Evolutionary conservation across 176 grass and related monocot species (phyloP), one percentile per base, ranked within the genome.

Genomic region (Poa annua): DNA sequence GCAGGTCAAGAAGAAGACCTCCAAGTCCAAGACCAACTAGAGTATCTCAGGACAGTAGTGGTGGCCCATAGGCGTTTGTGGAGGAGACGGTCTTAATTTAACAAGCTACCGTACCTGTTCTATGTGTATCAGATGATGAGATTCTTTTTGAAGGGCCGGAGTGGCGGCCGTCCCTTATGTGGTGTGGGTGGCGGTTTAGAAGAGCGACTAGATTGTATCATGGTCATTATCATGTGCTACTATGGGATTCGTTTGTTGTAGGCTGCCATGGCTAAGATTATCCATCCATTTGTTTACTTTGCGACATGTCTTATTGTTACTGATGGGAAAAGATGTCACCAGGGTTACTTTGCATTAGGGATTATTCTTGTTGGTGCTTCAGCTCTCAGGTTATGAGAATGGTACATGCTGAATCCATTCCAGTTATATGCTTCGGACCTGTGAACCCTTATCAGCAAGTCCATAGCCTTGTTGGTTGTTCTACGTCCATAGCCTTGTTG

Each of bases 11-110:
- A 87, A 88, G 89, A 87, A 91, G 86, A 76, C 79, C 1, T 8
- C 88, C 11, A 94, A 94, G 81, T 68, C 83, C 0, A 94, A 94
- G 86, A 84, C 86, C 6, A 91, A 89, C 62, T 94, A 82, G 84
- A 75, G 50, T 45, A 7, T 38, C 36, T 38, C 36, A 38, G 36
- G 36, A 38, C 5, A 38, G 36, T 38, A 38, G 36, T 38, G 36
- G 36, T 38, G 36, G 29, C 51, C 19, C 19, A 9, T 82, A 52
- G 57, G 67, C 21, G 0, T 67, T 78, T 49, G 47, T 53, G 55
- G 32, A 4, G 78, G 78, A 75, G 65, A 77, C 42, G 35, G 9
- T 86, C 44, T 72, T 86, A 4, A 72, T 92, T 66, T 61, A 71
- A 39, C 74, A 70, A 36, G 84, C 75, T 80, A 65, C 74, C 16